Base-by-base conservation (phyloP, 345 rosid species). In the Boechera retrofracta region DNA sequence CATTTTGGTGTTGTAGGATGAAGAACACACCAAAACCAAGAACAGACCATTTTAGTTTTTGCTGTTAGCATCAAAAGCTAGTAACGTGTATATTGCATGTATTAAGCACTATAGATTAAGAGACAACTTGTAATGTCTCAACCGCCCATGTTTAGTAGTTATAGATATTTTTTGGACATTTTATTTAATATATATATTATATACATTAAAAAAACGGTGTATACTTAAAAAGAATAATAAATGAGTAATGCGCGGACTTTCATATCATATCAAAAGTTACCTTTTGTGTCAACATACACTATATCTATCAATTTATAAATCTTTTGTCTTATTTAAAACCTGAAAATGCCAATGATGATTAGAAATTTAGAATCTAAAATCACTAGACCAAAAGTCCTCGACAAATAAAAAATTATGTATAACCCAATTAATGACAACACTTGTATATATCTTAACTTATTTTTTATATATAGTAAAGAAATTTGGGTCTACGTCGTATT, bases 1-100 rank as follows among this genome's bases (percentile, higher is more conserved):
- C 72, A 28, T 77, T 60, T 36, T 44, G 47, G 7, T 62, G 69
- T 52, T 65, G 75, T 62, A 24, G 57, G 51, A 69, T 54, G 32
- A 62, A 54, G 75, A 77, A 63, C 65, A 62, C 56, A 77, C 54
- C 80, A 69, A 76, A 76, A 42, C 26, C 39, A 69, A 69, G n/a
- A 42, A 42, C 63, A 68, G 28, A 39, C n/a, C 64, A 51, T 41
- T 69, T 21, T 67, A 61, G 57, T 51, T 53, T 75, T 75, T 48
- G 60, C 44, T 51, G 68, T 67, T 67, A 49, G 49, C 67, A 58
- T 48, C 73, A 65, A 65, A 56, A 45, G 35, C 73, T 58, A 48
- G 32, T 67, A 66, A 66, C 16, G 57, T 33, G 31, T 64, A 67
- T 52, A 73, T 7, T 55, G 72, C 78, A 66, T 47, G 57, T 48